These are phyloP conservation scores for Senna tora DNA, from an alignment of 306 rosid genomes.

Conservation along the genomic window DNA sequence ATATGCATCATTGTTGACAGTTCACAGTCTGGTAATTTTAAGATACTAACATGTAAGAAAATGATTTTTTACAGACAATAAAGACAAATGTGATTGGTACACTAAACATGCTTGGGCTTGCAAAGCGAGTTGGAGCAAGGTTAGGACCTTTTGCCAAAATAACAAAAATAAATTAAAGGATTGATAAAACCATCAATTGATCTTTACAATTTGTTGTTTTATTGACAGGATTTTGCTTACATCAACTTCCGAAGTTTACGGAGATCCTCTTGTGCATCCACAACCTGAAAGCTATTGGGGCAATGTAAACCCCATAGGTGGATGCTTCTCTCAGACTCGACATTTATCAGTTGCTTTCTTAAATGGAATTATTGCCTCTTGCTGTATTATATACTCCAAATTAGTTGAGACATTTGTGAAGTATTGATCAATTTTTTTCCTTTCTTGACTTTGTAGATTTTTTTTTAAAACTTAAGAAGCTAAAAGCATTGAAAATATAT, in stretches of 20 bases:
- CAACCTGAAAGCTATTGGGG: constrained; percentile 97
- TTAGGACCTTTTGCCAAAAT: constrained; percentile 17
- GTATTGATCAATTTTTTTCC: constrained; percentile 5
- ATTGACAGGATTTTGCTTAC: constrained; percentile 89
- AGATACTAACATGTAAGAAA: constrained; percentile 33
- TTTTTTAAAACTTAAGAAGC: constrained; percentile 1
- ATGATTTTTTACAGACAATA: constrained; percentile 68
- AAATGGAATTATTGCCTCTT: constrained; percentile 15
- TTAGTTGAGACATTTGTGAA: constrained; percentile 19
- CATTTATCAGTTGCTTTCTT: constrained; percentile 28
- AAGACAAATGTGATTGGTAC: constrained; percentile 98
- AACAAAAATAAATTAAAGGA: background rate
- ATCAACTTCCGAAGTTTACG: constrained; percentile 95
- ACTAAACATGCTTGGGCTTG: constrained; percentile 97
- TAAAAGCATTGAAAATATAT: background rate
- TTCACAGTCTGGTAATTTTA: constrained; percentile 17
- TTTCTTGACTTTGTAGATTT: constrained; percentile 13
- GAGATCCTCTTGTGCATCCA: constrained; percentile 96
- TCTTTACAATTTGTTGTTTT: constrained; percentile 30
- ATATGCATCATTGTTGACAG: constrained; percentile 4
- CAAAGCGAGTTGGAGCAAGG: constrained; percentile 99
- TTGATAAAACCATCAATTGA: constrained; percentile 11
- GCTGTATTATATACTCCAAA: background rate
- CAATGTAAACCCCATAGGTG: constrained; percentile 97
- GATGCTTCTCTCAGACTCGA: constrained; percentile 38